A percentile compares a stretch with the other conserved stretches of the same genome.
These are phyloP conservation scores for Helminthosporium solani DNA, from an alignment of 2,329 filamentous ascomycete species.

Conservation along the genomic window DNA sequence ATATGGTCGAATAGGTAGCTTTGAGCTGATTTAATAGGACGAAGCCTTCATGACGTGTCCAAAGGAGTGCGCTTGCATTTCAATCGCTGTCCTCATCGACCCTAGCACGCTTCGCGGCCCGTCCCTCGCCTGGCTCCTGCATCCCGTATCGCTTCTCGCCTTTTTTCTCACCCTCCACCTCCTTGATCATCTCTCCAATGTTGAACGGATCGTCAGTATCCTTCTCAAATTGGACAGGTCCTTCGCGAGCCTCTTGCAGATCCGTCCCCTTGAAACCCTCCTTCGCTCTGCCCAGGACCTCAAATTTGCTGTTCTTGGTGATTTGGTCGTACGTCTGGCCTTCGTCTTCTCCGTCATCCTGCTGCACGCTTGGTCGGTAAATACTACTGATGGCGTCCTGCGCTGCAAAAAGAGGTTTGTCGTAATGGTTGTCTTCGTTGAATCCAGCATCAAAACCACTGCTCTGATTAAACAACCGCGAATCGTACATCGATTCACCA, in stretches of 20 bases:
- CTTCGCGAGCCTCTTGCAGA: slow-evolving; percentile 80
- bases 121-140: slow-evolving; percentile 57
- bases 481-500: slow-evolving; percentile 95
- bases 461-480: slow-evolving; percentile 88
- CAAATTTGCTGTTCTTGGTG: slow-evolving; percentile 81
- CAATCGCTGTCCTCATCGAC: slow-evolving; percentile 67
- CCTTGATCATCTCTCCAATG: slow-evolving; percentile 88
- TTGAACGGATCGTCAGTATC: slow-evolving; percentile 86
- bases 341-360: slow-evolving; percentile 73
- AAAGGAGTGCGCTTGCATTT: neutral
- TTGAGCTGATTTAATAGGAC: too few species aligned
- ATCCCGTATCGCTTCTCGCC: slow-evolving; percentile 76
- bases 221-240: slow-evolving; percentile 95
- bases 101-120: slow-evolving; percentile 68
- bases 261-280: slow-evolving; percentile 86
- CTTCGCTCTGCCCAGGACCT: slow-evolving; percentile 78
- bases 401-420: slow-evolving; percentile 94
- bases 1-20: too few species aligned
- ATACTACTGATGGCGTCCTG: slow-evolving; percentile 94
- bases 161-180: slow-evolving; percentile 62
- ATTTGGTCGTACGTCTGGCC: slow-evolving; percentile 85
- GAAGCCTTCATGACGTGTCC: neutral
- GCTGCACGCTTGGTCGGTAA: slow-evolving; percentile 74
- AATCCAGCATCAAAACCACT: slow-evolving; percentile 89
- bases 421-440: slow-evolving; percentile 97